Evolutionary conservation across 371 early-diverging fungal species (phyloP), one percentile per base, ranked within the genome.

Genomic region (Rhizopus sp.): DNA sequence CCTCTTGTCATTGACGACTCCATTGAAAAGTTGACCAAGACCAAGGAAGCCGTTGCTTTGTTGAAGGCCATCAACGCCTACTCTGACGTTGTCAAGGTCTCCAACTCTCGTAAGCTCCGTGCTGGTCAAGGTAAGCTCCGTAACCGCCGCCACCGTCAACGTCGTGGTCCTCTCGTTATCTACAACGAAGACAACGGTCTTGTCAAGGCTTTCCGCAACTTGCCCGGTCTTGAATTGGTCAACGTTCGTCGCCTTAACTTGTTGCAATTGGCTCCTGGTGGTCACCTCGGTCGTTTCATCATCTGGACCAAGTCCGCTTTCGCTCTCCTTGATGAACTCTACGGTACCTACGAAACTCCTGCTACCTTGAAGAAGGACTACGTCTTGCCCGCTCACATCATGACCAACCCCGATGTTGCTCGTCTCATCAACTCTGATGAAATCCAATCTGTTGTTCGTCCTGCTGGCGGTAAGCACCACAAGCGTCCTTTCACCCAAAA

Each of bases 291-390:
- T 66, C 97, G 99, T 79, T 97, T 99, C 85, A 85, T 98, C 82
- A 95, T 99, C 90, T 99, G 99, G 99, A 97, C 99, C 72, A 88
- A 97, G 83, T 77, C 87, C 57, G 99, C 99, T 62, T 94, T 99
- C 77, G 90, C 91, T 73, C 87, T 91, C 59, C 88, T 99, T 67
- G 94, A 97, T 83, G 82, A 88, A 69, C 83, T 99, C 75, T 99
- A 90, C 81, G 99, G 99, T 78, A 89, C 96, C 64, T 83, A 86
- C 80, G 85, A 86, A 72, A 81, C 83, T 66, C 79, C 86, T 51
- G 85, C 97, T 54, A 66, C 86, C 78, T 83, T 92, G 76, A 98
- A 97, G 92, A 92, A 88, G 86, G 93, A 93, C 80, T 99, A 95
- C 87, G 70, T 80, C 58, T 88, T 99, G 63, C 98, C 99, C 60